Base-by-base conservation (phyloP, 139 green algal species). In the Diplosphaera chodatii region DNA sequence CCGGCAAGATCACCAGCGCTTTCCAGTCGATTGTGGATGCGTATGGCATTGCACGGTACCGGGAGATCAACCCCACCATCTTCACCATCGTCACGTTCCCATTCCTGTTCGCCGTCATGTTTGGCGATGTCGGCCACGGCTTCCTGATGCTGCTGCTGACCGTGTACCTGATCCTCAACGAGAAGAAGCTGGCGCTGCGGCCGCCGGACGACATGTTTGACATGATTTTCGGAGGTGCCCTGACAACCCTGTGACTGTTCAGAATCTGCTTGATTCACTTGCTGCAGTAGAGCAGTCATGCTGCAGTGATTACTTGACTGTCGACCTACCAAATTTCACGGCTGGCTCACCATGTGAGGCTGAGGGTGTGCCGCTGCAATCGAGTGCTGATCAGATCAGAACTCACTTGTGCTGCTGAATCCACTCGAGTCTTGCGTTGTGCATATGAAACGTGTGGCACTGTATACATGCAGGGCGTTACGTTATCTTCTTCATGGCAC, bases 21-120 rank as follows among this genome's bases (percentile, higher is more conserved):
- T 99, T 98, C 78, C 95, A 99, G 72, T 63, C 71, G 16, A 97
- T 98, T 69, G 92, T 99, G 71, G 91, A 99, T 64, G 88, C 95
- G 1, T 99, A 99, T 71, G 95, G 95, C 67, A 85, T 98, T 32
- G 95, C 92, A 0, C 82, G 89, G 10, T 99, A 98, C 83, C 77
- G 90, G 0, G 95, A 99, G 80, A 91, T 87, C 31, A 99, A 99
- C 84, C 95, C 95, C 1, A 80, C 90, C 1, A 70, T 70, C 15
- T 94, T 97, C 83, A 96, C 95, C 71, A 96, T 99, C 66, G 83
- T 97, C 55, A 99, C 95, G 66, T 99, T 99, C 80, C 95, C 95
- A 32, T 99, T 99, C 86, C 84, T 99, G 21, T 99, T 99, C 73
- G 92, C 95, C 25, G 88, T 99, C 80, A 99, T 99, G 95, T 99